These are phyloP conservation scores for Globisporangium cederbergense DNA, from an alignment of 352 stramenopile genomes.

Conservation along the genomic window DNA sequence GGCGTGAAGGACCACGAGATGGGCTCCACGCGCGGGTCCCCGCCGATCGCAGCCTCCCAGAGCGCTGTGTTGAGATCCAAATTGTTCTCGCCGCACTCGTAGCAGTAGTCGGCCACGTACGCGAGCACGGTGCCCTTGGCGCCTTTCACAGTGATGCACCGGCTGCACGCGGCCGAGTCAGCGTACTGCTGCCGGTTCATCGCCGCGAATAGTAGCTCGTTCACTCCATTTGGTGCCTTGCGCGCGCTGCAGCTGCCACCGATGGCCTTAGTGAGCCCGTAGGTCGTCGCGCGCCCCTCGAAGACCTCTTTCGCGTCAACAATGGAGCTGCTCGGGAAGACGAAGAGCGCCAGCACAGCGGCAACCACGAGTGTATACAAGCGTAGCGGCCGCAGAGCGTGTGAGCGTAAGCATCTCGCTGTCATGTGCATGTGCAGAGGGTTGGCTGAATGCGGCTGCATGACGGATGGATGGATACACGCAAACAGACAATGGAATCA, in stretches of 20 bases:
- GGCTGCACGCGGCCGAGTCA: constrained; percentile 47
- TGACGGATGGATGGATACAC: not conserved
- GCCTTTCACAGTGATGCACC: constrained; percentile 49
- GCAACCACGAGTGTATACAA: not conserved
- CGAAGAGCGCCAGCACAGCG: not conserved
- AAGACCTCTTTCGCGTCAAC: constrained; percentile 31
- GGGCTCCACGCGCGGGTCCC: constrained; percentile 40
- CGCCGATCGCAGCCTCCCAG: constrained; percentile 51
- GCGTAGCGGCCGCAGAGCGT: not conserved
- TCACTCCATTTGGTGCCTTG: constrained; percentile 37
- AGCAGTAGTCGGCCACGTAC: constrained; percentile 64
- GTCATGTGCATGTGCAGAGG: not conserved
- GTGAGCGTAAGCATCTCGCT: not conserved
- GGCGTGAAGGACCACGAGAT: constrained; percentile 61
- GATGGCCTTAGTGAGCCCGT: constrained; percentile 40
- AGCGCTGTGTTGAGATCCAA: constrained; percentile 61
- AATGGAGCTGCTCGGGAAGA: not conserved
- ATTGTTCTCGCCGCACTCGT: constrained; percentile 57
- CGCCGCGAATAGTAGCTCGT: constrained; percentile 46
- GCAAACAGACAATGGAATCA: not conserved
- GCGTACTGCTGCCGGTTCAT: constrained; percentile 69
- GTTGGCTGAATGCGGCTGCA: not conserved
- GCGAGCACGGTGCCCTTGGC: constrained; percentile 39
- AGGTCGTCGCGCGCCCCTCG: constrained; percentile 45
- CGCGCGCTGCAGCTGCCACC: constrained; percentile 50